phyloP scores from a whole-genome alignment of 2,329 filamentous ascomycete species.

The Aspergillus sp. region DNA sequence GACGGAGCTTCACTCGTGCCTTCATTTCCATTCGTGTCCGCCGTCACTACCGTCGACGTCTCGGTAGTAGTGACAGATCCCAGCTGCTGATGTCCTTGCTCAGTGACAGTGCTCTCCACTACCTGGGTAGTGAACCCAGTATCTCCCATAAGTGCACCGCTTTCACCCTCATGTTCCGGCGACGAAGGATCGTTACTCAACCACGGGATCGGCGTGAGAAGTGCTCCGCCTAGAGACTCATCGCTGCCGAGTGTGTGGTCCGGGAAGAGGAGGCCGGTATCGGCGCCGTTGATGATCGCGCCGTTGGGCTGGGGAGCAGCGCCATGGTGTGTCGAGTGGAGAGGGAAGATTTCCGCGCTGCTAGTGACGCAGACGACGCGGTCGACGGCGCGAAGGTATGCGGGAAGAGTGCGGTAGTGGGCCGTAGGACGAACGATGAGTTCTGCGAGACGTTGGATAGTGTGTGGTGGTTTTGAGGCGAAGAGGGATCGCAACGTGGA shows the following conservation, averaged over 20 bases:
- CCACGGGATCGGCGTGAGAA: constrained; percentile 95
- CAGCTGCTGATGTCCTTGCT: neutral
- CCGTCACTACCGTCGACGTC: constrained; percentile 15
- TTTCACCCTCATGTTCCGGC: constrained; percentile 27
- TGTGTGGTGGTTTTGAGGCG: constrained; percentile 76
- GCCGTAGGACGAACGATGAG: constrained; percentile 73
- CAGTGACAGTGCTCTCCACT: neutral
- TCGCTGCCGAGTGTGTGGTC: constrained; percentile 68
- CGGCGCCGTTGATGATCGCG: constrained; percentile 38
- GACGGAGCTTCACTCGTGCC: constrained; percentile 29
- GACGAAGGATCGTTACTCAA: constrained; percentile 50
- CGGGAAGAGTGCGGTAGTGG: constrained; percentile 78
- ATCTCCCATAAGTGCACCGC: neutral
- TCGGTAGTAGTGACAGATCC: neutral
- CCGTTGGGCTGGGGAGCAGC: constrained; percentile 56
- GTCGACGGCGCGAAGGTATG: constrained; percentile 88
- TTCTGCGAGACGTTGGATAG: constrained; percentile 87
- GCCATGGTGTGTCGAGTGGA: constrained; percentile 49
- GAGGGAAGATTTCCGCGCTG: constrained; percentile 74
- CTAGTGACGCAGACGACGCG: constrained; percentile 89
- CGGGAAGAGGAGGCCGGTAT: constrained; percentile 38
- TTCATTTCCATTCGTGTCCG: constrained; percentile 13
- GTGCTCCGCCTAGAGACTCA: constrained; percentile 83
- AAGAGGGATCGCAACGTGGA: constrained; percentile 68
- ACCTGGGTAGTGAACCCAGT: neutral